Evolutionary conservation across 768 basidiomycete genomes (phyloP), one percentile per base, ranked within the genome.

Genomic region (Neoboletus brunneissimus): DNA sequence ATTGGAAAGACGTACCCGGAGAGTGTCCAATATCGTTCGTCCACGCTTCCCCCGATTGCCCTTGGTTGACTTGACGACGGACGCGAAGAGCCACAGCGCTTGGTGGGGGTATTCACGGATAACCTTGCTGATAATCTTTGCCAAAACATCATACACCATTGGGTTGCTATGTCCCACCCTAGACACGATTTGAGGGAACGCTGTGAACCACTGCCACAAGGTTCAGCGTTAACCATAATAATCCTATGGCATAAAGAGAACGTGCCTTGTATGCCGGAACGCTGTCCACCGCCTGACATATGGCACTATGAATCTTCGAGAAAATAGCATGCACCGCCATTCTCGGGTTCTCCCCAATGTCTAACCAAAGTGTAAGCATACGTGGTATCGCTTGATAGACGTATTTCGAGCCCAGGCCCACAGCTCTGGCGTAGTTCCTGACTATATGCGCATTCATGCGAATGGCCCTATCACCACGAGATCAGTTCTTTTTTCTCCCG

Each of bases 101-200:
- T 98, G 97, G 43, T 87, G 86, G 12, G 97, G 95, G 68, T 93
- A 95, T 57, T 85, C 82, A 52, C 77, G 73, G n/a, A 98, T 79
- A 29, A 98, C 90, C 18, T 69, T 75, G 16, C 76, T 71, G 53
- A 98, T 93, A 34, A 98, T 80, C 46, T 68, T 73, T 3, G 81
- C 77, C 22, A 99, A 74, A 4, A 85, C 71, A 0, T 67, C 71
- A 66, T 82, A 87, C 4, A 93, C 87, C 1, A 76, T 77, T 12
- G 71, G 60, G 63, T 90, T 87, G 5, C 70, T 73, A 61, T 97
- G 91, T 13, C 88, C 89, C 32, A 99, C 87, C 9, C 97, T 85
- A 15, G 96, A 98, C 15, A 95, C 93, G 51, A 98, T 91, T 77
- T 98, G 97, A 4, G 95, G 94, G 60, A 98, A 95, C 1, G 94